Conservation (phyloP, 257 asterid species). For the Rubia yunnanensis region DNA sequence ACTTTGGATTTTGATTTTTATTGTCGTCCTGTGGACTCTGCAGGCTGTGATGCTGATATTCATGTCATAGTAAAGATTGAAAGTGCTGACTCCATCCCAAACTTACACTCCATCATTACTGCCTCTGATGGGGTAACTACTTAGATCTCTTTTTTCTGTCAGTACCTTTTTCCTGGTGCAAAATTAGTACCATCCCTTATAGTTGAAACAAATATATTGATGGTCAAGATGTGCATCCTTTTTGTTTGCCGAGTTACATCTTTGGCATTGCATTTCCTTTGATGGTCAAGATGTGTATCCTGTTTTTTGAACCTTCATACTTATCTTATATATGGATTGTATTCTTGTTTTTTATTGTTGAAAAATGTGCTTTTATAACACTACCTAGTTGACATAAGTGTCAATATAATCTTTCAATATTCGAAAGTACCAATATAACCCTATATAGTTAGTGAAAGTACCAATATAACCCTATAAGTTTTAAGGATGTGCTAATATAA, state of each 20-base stretch:
- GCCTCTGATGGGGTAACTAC: constrained; percentile 92
- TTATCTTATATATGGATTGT: not conserved
- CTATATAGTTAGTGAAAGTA: too few relatives aligned
- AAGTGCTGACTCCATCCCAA: constrained; percentile 95
- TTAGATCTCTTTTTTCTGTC: constrained; percentile 4
- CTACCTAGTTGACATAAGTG: too few relatives aligned
- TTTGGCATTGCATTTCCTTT: not conserved
- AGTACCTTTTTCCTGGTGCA: not conserved
- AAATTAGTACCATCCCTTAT: not conserved
- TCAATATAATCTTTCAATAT: too few relatives aligned
- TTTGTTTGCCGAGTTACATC: not conserved
- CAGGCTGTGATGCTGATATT: constrained; percentile 75
- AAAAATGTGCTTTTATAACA: too few relatives aligned
- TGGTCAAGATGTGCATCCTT: too few relatives aligned
- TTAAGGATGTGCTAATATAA: too few relatives aligned
- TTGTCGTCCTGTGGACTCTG: constrained; percentile 10
- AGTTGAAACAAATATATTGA: not conserved
- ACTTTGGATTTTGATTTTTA: not conserved
- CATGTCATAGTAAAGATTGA: constrained; percentile 93
- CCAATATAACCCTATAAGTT: too few relatives aligned
- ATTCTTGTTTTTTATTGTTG: too few relatives aligned
- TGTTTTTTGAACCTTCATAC: not conserved
- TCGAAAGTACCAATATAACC: too few relatives aligned
- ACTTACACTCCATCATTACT: constrained; percentile 76
- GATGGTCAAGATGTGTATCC: too few relatives aligned